Conservation (phyloP, 805 yeast genomes). For the Lachancea meyersii region DNA sequence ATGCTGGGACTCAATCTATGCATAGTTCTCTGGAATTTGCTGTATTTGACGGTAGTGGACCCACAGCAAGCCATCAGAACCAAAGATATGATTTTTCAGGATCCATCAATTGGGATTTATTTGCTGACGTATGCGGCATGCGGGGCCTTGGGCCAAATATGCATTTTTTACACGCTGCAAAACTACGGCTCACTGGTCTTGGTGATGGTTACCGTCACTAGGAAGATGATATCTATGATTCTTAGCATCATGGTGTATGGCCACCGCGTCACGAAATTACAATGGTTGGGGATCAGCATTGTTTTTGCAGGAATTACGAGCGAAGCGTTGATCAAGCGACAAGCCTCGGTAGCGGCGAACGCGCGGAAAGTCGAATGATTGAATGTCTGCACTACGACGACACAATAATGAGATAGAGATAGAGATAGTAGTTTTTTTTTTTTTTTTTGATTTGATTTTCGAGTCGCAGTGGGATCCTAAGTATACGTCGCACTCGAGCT, state of each 20-base stretch:
- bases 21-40: constrained; percentile 41
- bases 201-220: constrained; percentile 90
- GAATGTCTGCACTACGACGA: not conserved
- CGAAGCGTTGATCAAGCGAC: constrained; percentile 56
- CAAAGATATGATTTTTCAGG: constrained; percentile 31
- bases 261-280: constrained; percentile 55
- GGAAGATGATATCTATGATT: constrained; percentile 94
- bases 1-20: constrained; percentile 65
- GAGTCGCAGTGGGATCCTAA: too few relatives aligned
- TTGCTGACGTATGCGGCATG: constrained; percentile 61
- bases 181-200: constrained; percentile 77
- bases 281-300: constrained; percentile 71
- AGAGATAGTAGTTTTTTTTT: too few relatives aligned
- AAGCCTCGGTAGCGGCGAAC: not conserved
- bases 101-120: constrained; percentile 51
- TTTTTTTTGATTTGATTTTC: too few relatives aligned
- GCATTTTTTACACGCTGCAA: constrained; percentile 79
- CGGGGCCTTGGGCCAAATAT: constrained; percentile 93
- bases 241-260: constrained; percentile 82
- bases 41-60: constrained; percentile 37
- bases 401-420: not conserved
- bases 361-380: constrained; percentile 1
- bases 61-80: constrained; percentile 31
- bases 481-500: too few relatives aligned
- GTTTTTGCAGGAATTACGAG: constrained; percentile 83